These are phyloP conservation scores for Eucalyptus erythrocorys DNA, from an alignment of 345 rosid species.

Conservation along the genomic window DNA sequence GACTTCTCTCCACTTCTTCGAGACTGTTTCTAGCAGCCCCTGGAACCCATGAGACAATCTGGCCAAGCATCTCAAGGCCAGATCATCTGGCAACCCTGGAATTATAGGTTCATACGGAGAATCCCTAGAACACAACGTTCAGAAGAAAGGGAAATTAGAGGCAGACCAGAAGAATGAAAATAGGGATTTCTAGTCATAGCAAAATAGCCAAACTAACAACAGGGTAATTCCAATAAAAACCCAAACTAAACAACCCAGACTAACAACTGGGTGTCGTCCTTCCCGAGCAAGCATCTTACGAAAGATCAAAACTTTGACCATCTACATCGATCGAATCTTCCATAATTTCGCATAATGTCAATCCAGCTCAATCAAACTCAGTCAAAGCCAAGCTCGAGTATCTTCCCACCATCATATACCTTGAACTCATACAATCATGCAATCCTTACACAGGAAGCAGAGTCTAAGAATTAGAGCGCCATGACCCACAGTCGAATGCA, in stretches of 20 bases:
- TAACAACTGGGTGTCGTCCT: not conserved
- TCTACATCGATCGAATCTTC: not conserved
- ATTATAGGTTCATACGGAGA: constrained; percentile 31
- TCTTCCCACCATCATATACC: not conserved
- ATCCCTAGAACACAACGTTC: constrained; percentile 21
- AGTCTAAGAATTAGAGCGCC: not conserved
- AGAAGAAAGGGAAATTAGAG: not conserved
- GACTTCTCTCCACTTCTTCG: constrained; percentile 66
- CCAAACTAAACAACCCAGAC: not conserved
- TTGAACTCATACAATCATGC: not conserved
- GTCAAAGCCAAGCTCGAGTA: not conserved
- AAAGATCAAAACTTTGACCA: not conserved
- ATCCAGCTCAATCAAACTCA: not conserved
- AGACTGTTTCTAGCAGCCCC: constrained; percentile 52
- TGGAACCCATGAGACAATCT: constrained; percentile 66
- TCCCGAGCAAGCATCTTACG: not conserved
- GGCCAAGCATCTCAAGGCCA: constrained; percentile 64
- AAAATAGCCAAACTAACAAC: not conserved
- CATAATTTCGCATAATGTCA: not conserved
- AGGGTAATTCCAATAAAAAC: too few species aligned
- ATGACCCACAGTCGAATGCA: not conserved
- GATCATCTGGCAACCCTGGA: constrained; percentile 74
- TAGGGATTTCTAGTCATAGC: not conserved
- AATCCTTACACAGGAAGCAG: not conserved
- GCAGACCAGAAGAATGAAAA: not conserved